phyloP scores from a whole-genome alignment of 768 basidiomycete species.

The Boletales sp. region DNA sequence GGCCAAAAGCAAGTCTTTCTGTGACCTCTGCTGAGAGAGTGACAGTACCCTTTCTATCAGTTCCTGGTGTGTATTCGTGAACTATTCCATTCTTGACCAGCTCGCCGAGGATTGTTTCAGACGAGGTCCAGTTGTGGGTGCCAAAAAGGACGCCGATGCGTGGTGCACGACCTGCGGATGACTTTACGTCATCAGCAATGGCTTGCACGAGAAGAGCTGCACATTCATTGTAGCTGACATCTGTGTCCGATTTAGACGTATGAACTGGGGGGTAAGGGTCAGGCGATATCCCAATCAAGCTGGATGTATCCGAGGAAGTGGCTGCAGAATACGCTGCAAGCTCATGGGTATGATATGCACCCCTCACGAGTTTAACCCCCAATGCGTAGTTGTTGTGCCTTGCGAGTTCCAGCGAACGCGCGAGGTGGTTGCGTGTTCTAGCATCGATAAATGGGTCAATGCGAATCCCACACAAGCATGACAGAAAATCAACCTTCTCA shows the following conservation, averaged over 20 bases:
- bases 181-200: conserved; percentile 49
- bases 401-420: conserved; percentile 62
- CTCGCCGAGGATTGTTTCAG: conserved; percentile 55
- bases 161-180: conserved; percentile 9
- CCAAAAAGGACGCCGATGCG: conserved; percentile 72
- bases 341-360: conserved; percentile 87
- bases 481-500: conserved; percentile 56
- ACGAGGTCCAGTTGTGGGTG: conserved; percentile 80
- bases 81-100: conserved; percentile 53
- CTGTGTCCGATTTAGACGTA: conserved; percentile 65
- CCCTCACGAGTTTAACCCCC: conserved; percentile 90
- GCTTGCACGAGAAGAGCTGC: conserved; percentile 51
- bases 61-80: conserved; percentile 16
- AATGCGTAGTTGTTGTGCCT: conserved; percentile 63
- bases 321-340: conserved; percentile 37
- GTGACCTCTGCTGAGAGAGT: conserved; percentile 51
- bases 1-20: conserved; percentile 70
- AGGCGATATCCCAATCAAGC: conserved; percentile 47
- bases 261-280: conserved; percentile 67
- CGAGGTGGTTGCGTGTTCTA: conserved; percentile 70
- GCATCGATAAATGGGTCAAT: neutral
- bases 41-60: conserved; percentile 24
- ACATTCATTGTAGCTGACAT: conserved; percentile 67
- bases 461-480: neutral
- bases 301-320: conserved; percentile 17